phyloP scores from a whole-genome alignment of 164 flowering plant genomes.

The Magnolia sinica region DNA sequence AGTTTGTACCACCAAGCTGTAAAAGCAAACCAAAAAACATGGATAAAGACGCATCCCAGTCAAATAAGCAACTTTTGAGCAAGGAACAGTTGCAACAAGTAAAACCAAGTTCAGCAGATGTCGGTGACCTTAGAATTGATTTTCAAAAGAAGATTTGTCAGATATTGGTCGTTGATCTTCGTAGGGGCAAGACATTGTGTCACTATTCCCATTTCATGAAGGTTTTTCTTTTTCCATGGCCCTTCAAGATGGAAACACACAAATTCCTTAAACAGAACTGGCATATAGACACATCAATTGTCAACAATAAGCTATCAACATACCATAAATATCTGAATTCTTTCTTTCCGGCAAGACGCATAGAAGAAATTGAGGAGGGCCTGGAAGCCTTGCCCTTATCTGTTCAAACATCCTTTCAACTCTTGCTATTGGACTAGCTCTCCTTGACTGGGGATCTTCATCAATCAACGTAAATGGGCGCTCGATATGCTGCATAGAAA shows the following conservation, averaged over 20 bases:
- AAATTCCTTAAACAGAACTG: not conserved
- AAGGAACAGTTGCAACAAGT: not conserved
- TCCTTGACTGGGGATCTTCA: constrained; percentile 54
- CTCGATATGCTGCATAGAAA: constrained; percentile 51
- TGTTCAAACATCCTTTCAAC: constrained; percentile 75
- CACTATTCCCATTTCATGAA: constrained; percentile 54
- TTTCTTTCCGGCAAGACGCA: constrained; percentile 80
- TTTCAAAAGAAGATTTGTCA: constrained; percentile 79
- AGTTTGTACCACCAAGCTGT: constrained; percentile 84
- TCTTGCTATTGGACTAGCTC: constrained; percentile 45
- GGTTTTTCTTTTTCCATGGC: constrained; percentile 84
- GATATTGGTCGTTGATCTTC: constrained; percentile 74
- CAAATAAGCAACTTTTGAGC: not conserved
- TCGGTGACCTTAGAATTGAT: constrained; percentile 73
- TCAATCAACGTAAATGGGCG: constrained; percentile 68
- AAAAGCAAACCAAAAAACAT: constrained; percentile 5
- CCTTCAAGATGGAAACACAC: constrained; percentile 35
- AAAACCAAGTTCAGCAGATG: not conserved
- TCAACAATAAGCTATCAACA: constrained; percentile 13
- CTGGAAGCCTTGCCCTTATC: constrained; percentile 47
- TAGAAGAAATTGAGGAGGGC: constrained; percentile 58
- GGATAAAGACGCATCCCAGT: not conserved
- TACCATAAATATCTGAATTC: constrained; percentile 78
- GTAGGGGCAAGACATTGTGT: constrained; percentile 70
- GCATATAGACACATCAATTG: not conserved